Evolutionary conservation across 169 alveolate species (phyloP).

Genomic region (Plasmodium gaboni): DNA sequence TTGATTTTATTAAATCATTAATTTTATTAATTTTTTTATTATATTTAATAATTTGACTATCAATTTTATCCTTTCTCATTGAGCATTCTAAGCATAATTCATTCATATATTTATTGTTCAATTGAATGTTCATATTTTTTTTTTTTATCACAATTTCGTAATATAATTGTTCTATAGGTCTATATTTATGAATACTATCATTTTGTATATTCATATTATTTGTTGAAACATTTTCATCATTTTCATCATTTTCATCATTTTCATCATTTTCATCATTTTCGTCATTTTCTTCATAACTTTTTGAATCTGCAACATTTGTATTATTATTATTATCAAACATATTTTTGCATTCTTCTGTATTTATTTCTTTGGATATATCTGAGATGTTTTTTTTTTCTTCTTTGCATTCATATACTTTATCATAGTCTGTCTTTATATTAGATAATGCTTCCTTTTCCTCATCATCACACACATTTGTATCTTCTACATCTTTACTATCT

Average conservation of each 20-base stretch:
- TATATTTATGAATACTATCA: not conserved
- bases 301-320: not conserved
- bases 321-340: not conserved
- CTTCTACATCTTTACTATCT: not conserved
- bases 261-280: not conserved
- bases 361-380: not conserved
- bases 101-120: constrained; percentile 8
- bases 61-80: constrained; percentile 46
- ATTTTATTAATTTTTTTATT: constrained; percentile 61
- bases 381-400: not conserved
- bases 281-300: not conserved
- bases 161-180: constrained; percentile 24
- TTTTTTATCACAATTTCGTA: constrained; percentile 21
- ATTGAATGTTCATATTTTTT: not conserved
- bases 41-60: constrained; percentile 45
- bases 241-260: constrained; percentile 4
- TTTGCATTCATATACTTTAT: not conserved
- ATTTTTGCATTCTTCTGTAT: not conserved
- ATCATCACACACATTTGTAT: too few species aligned
- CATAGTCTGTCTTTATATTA: too few species aligned
- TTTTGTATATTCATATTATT: too few species aligned
- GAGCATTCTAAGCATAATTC: constrained; percentile 8
- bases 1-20: constrained; percentile 30
- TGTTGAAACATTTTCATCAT: not conserved
- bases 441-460: too few species aligned